These are phyloP conservation scores for Monilinia fructigena DNA, from an alignment of 2,329 filamentous ascomycete genomes.

Conservation along the genomic window DNA sequence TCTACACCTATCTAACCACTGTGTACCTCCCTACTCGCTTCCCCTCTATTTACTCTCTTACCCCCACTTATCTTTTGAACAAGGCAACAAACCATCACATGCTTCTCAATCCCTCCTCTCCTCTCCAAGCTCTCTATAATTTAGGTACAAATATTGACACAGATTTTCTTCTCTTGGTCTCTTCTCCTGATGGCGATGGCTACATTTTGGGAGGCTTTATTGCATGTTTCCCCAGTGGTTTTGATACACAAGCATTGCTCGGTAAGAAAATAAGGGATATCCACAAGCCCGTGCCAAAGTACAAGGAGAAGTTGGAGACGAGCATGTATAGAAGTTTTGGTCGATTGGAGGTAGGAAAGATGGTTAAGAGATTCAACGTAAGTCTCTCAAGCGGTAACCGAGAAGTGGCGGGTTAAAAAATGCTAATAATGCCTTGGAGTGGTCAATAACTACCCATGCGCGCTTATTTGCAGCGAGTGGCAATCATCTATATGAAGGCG, in stretches of 20 bases:
- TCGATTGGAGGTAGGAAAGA: slow-evolving; percentile 50
- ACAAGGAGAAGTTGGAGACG: slow-evolving; percentile 53
- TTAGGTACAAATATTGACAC: slow-evolving; percentile 55
- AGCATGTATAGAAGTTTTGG: slow-evolving; percentile 64
- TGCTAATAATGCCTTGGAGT: slow-evolving; percentile 34
- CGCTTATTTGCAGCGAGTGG: slow-evolving; percentile 43
- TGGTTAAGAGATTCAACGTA: slow-evolving; percentile 55
- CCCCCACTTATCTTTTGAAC: slow-evolving; percentile 45
- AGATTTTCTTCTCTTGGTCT: slow-evolving; percentile 59
- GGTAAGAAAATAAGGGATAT: slow-evolving; percentile 53
- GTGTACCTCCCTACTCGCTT: slow-evolving; percentile 58
- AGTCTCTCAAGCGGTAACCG: slow-evolving; percentile 14
- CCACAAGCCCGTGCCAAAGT: slow-evolving; percentile 58
- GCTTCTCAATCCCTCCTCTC: slow-evolving; percentile 41
- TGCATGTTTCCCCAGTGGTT: slow-evolving; percentile 57
- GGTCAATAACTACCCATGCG: slow-evolving; percentile 47
- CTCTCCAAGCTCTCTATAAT: slow-evolving; percentile 46
- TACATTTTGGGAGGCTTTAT: slow-evolving; percentile 58
- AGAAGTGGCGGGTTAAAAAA: neutral
- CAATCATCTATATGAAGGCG: slow-evolving; percentile 46
- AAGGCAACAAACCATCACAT: slow-evolving; percentile 46
- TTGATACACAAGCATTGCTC: slow-evolving; percentile 56
- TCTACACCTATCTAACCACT: slow-evolving; percentile 54
- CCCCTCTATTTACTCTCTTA: slow-evolving; percentile 50
- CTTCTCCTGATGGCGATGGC: slow-evolving; percentile 39